Base-by-base conservation (phyloP, 805 yeast species). In the Kregervanrija delftensis region DNA sequence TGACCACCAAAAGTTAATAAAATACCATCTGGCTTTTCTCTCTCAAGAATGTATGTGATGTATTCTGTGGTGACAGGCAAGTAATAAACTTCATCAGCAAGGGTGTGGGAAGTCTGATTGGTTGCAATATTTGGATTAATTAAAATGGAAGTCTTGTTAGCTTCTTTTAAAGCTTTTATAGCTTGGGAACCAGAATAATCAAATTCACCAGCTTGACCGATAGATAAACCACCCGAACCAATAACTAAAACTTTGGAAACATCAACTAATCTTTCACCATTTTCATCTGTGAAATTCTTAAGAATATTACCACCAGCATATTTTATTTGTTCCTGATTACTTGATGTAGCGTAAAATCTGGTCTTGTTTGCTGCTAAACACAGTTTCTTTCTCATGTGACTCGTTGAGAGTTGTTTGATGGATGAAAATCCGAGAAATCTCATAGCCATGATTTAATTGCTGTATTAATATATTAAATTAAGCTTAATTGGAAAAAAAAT, bases 131-230 rank as follows among this genome's bases (percentile, higher is more conserved):
- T 90, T 49, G 98, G 98, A 66, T 90, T 90, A 63, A 90, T 87
- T 62, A 90, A 75, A 52, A 90, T 85, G 6, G 96, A 81, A 59
- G 77, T 65, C 64, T 87, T 90, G 66, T 86, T 76, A 45, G 95
- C 95, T 69, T 90, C 98, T 61, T 77, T 86, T 60, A 90, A 71
- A 11, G 98, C 98, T 67, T 90, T 90, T 66, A 90, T 91, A 42
- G 98, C 98, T 70, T 90, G 98, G 17, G 97, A 90, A 46, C 98
- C 96, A 44, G 95, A 84, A 66, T 91, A 91, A 68, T 91, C 98
- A 59, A 91, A 91, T 69, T 91, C 98, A 59, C 98, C 98, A 42
- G 98, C 98, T 69, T 91, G 98, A 49, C 98, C 98, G 64, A 91
- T 91, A 43, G 96, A 86, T 45, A 91, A 73, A 43, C 98, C 99